These are phyloP conservation scores for Rhododendron vialii DNA, from an alignment of 148 eudicot species.

Conservation along the genomic window DNA sequence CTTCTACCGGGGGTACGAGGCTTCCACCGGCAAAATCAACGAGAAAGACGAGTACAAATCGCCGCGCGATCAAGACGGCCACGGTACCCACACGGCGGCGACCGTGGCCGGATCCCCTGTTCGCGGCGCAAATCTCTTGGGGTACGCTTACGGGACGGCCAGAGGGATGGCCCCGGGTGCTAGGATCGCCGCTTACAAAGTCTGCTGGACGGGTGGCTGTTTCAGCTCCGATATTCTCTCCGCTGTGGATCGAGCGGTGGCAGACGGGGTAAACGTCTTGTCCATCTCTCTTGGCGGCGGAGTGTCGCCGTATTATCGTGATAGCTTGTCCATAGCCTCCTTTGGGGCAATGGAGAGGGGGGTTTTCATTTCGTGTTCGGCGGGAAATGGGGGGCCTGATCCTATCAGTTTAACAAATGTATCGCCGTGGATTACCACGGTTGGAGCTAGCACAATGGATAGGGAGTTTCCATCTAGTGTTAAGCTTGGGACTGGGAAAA, in stretches of 20 bases:
- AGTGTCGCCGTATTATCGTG: conserved; percentile 62
- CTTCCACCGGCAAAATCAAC: conserved; percentile 65
- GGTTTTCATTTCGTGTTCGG: conserved; percentile 78
- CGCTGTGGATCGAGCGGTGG: conserved; percentile 75
- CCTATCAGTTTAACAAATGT: conserved; percentile 79
- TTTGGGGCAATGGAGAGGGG: conserved; percentile 94
- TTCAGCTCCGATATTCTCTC: conserved; percentile 93
- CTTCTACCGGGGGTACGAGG: conserved; percentile 77
- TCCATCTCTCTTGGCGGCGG: conserved; percentile 97
- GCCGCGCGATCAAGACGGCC: conserved; percentile 85
- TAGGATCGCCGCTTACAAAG: conserved; percentile 81
- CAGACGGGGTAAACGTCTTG: conserved; percentile 72
- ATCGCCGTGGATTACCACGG: conserved; percentile 90
- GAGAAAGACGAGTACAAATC: conserved; percentile 67
- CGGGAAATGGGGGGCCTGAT: conserved; percentile 88
- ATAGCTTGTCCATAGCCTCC: conserved; percentile 72
- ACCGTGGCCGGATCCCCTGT: conserved; percentile 78
- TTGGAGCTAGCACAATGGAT: conserved; percentile 95
- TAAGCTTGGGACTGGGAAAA: conserved; percentile 55
- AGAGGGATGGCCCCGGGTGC: conserved; percentile 82
- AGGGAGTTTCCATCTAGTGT: conserved; percentile 69
- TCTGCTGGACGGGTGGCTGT: conserved; percentile 94
- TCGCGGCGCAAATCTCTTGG: conserved; percentile 65
- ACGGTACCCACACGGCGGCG: conserved; percentile 88
- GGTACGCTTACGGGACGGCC: conserved; percentile 79